A percentile compares a stretch with the other conserved stretches of the same genome.
Conservation (phyloP, 345 rosid genomes). For the Populus pruinosa region DNA sequence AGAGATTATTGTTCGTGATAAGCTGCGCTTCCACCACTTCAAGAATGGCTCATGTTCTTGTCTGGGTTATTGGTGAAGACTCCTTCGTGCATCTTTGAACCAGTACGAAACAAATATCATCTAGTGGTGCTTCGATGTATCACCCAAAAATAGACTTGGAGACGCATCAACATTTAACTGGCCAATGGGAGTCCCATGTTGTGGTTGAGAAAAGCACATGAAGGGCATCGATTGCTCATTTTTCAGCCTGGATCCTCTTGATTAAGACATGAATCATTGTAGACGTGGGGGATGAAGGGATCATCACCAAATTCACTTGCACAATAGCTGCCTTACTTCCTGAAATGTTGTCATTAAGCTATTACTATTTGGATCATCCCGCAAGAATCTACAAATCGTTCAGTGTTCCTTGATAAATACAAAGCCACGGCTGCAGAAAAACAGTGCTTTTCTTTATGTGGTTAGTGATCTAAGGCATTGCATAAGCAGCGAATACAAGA, state of each 20-base stretch:
- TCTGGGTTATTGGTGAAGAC: conserved; percentile 59
- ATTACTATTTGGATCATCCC: too few species aligned
- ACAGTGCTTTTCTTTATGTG: too few species aligned
- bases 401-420: too few species aligned
- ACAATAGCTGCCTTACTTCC: too few species aligned
- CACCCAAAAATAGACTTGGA: not conserved
- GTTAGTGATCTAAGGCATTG: too few species aligned
- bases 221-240: not conserved
- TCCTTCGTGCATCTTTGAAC: not conserved
- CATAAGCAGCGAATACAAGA: too few species aligned
- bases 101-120: not conserved
- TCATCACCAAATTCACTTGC: not conserved
- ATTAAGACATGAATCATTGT: not conserved
- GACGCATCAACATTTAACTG: not conserved
- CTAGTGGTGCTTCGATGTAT: not conserved
- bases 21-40: conserved; percentile 74
- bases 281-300: not conserved
- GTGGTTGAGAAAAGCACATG: not conserved
- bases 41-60: conserved; percentile 69
- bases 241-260: not conserved
- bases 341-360: too few species aligned
- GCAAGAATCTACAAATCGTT: too few species aligned
- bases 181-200: not conserved
- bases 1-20: conserved; percentile 69
- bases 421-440: too few species aligned